Evolutionary conservation across 345 rosid genomes (phyloP).

Genomic region (Gossypium turneri): DNA sequence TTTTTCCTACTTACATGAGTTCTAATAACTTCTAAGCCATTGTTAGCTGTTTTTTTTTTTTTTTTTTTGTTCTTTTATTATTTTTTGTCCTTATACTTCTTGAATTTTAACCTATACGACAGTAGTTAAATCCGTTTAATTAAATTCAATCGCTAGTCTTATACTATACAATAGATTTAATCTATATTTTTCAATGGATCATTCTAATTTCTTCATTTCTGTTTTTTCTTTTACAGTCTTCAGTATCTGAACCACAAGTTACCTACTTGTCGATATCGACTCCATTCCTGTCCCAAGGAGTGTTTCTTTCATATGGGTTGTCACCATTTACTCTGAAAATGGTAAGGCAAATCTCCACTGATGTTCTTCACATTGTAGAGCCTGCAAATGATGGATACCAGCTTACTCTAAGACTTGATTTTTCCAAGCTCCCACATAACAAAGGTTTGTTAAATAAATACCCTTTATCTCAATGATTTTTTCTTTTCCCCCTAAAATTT

Average conservation of each 20-base stretch:
- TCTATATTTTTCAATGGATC: too few relatives aligned
- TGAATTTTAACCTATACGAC: accelerated
- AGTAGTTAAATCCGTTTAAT: too few relatives aligned
- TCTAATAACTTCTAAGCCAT: background rate
- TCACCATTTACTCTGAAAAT: conserved; percentile 37
- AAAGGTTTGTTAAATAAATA: conserved; percentile 42
- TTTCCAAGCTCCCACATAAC: conserved; percentile 51
- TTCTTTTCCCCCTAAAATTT: background rate
- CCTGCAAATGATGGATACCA: conserved; percentile 82
- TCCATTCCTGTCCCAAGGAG: conserved; percentile 53
- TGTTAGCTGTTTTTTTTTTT: background rate
- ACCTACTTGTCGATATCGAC: conserved; percentile 24
- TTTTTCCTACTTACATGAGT: background rate
- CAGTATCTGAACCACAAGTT: conserved; percentile 3
- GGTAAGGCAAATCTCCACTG: conserved; percentile 30
- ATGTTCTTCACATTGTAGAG: conserved; percentile 57
- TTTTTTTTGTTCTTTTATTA: too few relatives aligned
- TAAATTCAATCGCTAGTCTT: too few relatives aligned
- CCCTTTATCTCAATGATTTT: conserved; percentile 10
- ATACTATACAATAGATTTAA: too few relatives aligned
- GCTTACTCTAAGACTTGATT: conserved; percentile 59
- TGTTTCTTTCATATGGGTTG: conserved; percentile 32
- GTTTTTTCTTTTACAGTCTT: conserved; percentile 23
- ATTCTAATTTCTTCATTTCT: too few relatives aligned
- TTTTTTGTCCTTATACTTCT: background rate